Evolutionary conservation across 495 filamentous ascomycete species (phyloP), one percentile per base, ranked within the genome.

Genomic region (Neurospora sp.): DNA sequence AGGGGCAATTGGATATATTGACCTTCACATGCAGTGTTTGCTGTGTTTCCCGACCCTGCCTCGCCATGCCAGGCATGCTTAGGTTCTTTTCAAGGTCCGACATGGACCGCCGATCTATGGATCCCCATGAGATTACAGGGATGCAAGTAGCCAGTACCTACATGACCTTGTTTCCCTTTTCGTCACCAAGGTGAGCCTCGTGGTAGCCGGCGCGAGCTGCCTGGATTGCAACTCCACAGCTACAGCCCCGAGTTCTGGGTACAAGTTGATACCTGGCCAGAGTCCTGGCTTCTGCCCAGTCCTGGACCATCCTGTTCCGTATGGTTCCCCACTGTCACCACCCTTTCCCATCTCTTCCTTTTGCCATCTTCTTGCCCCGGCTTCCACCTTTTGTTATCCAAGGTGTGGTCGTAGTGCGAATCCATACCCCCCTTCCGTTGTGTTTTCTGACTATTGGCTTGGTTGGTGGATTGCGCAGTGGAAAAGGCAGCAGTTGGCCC

Each of bases 201-300:
- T 39, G 39, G 73, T 49, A 44, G 73, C 40, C 69, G 70, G 74
- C 44, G 76, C 75, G 73, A 35, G 73, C 73, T 76, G 75, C 75
- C 75, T 76, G 70, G 72, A 71, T 60, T 4, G 69, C 74, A 75
- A 76, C 75, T 78, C 73, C 46, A 70, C 72, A 23, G 44, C 70
- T 44, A 69, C 44, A 42, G 31, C 39, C 27, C 23, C 49, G 7
- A 73, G 71, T 66, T 71, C 70, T 70, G 42, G 31, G 54, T 75
- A 74, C 72, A 62, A 16, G 54, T 31, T 49, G 74, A 72, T 74
- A 76, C 75, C 72, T 74, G 69, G 70, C 35, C 71, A 42, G 31
- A 35, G 46, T 20, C 38, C 42, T 42, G 27, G 74, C 69, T 38
- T 72, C 20, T 60, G 46, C 60, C 18, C 46, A 31, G 35, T 74